phyloP scores from a whole-genome alignment of 192 early-diverging fungal species.

The Coemansia asiatica region DNA sequence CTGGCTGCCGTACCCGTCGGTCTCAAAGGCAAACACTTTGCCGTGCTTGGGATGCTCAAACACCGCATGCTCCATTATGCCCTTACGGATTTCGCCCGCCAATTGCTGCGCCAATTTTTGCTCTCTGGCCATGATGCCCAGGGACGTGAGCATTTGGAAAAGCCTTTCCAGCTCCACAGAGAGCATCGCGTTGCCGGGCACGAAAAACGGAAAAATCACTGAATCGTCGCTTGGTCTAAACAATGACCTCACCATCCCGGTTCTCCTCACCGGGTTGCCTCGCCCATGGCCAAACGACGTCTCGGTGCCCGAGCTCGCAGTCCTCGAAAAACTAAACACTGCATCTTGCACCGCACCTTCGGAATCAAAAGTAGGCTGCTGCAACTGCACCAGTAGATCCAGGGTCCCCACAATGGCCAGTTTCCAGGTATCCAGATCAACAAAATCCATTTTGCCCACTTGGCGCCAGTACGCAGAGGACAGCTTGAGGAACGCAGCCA shows the following conservation, averaged over 20 bases:
- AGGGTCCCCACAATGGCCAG: constrained; percentile 46
- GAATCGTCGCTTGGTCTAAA: constrained; percentile 67
- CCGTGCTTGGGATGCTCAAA: constrained; percentile 54
- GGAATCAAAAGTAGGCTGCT: constrained; percentile 45
- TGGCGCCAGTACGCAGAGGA: constrained; percentile 53
- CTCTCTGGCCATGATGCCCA: constrained; percentile 14
- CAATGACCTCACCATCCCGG: constrained; percentile 53
- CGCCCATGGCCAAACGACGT: constrained; percentile 45
- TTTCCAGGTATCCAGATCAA: constrained; percentile 34
- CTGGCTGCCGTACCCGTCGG: constrained; percentile 63
- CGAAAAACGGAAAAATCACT: constrained; percentile 58
- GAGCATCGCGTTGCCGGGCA: constrained; percentile 65
- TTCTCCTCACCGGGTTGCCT: constrained; percentile 37
- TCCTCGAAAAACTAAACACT: constrained; percentile 40
- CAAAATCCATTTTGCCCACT: constrained; percentile 20
- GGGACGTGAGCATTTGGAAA: constrained; percentile 29
- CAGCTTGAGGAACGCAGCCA: constrained; percentile 60
- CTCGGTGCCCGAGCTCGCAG: constrained; percentile 38
- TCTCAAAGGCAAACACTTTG: constrained; percentile 61
- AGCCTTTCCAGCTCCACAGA: constrained; percentile 58
- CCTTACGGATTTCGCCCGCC: constrained; percentile 53
- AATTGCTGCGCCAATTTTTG: constrained; percentile 27
- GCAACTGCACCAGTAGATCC: constrained; percentile 44
- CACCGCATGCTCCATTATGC: constrained; percentile 54
- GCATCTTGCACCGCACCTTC: constrained; percentile 19